Conservation (phyloP, 306 rosid species). For the Lagenaria siceraria region DNA sequence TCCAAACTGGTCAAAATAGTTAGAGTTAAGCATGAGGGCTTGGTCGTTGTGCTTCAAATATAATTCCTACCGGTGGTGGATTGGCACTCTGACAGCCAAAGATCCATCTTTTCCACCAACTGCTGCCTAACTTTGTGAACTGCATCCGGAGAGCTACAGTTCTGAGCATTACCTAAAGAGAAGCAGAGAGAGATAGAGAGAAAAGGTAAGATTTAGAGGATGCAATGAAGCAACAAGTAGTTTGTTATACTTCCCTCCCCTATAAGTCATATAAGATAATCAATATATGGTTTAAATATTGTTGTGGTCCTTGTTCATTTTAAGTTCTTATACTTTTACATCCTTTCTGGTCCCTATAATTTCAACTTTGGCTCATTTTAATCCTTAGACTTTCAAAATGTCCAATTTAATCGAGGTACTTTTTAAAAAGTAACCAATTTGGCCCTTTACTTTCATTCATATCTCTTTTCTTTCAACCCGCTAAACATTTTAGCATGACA, state of each 20-base stretch:
- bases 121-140: slow-evolving; percentile 74
- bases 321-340: no score
- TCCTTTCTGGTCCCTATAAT: no score
- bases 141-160: slow-evolving; percentile 69
- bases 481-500: no score
- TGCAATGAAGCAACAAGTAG: neutral
- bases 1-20: neutral
- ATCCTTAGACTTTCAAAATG: no score
- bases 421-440: no score
- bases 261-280: no score
- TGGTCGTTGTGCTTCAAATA: slow-evolving; percentile 11
- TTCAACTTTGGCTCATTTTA: no score
- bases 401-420: no score
- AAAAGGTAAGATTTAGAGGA: neutral
- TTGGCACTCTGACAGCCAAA: slow-evolving; percentile 76
- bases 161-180: slow-evolving; percentile 49
- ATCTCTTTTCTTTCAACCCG: no score
- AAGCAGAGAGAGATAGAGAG: neutral
- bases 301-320: neutral
- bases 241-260: neutral
- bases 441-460: no score
- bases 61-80: slow-evolving; percentile 12
- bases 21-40: neutral
- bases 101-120: slow-evolving; percentile 53
- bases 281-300: no score